Evolutionary conservation across 1,139 yeast species (phyloP), one percentile per base, ranked within the genome.

Genomic region (Debaryomycetaceae sp.): DNA sequence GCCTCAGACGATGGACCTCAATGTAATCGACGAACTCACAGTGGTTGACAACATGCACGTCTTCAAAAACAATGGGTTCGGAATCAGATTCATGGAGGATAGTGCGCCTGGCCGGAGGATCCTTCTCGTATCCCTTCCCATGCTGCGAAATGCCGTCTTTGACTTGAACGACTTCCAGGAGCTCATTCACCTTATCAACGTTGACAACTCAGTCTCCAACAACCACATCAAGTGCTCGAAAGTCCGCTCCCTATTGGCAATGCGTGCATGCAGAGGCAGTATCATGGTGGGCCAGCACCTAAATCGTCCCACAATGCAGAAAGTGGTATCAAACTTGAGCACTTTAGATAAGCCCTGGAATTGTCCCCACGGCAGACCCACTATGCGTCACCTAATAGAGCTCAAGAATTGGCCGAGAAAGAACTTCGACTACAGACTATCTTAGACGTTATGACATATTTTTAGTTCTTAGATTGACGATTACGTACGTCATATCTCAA

Each of bases 281-380:
- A 88, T 91, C 24, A 95, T 93, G 99, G 82, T 93, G 42, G 99
- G 99, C 0, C 85, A 80, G 51, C 77, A 85, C 1, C 67, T 93
- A 41, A 75, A 72, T 5, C 55, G 47, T 23, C 66, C 62, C 7
- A 76, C 80, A 6, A 95, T 95, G 99, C 60, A 64, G 2, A 66
- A 61, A 39, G 81, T 93, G 1, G 91, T 93, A 2, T 61, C 67
- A 30, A 78, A 90, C 55, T 68, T 95, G 45, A 81, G 95, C 20
- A 67, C 63, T 0, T 68, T 95, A 35, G 93, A 90, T 50, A 88
- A 88, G 57, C 99, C 99, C 0, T 95, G 99, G 99, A 93, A 91
- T 58, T 93, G 99, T 63, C 99, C 99, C 0, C 99, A 93, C 65
- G 99, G 99, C 0, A 71, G 99, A 49, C 99, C 99, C 0, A 93